phyloP scores from a whole-genome alignment of 495 filamentous ascomycete genomes.

The Tuber borchii region DNA sequence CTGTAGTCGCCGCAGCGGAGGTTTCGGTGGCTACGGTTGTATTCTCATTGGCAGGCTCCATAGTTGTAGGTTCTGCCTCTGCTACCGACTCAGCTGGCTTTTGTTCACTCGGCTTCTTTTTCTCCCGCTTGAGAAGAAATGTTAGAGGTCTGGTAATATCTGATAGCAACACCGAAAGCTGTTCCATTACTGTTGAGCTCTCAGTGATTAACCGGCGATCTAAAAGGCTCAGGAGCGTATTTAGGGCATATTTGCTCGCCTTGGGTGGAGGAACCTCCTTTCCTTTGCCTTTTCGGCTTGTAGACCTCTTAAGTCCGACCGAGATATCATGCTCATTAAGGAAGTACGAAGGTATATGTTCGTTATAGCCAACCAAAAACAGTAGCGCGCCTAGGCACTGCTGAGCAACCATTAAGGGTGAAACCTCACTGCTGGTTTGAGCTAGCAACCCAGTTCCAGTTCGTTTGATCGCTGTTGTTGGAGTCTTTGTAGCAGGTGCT shows the following conservation, averaged over 20 bases:
- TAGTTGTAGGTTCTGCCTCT: slow-evolving; percentile 38
- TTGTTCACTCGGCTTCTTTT: slow-evolving; percentile 59
- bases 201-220: slow-evolving; percentile 92
- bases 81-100: slow-evolving; percentile 43
- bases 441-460: slow-evolving; percentile 54
- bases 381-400: slow-evolving; percentile 81
- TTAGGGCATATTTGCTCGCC: slow-evolving; percentile 82
- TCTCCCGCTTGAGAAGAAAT: slow-evolving; percentile 74
- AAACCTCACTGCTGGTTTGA: slow-evolving; percentile 62
- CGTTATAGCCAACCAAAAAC: slow-evolving; percentile 73
- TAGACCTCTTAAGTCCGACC: slow-evolving; percentile 64
- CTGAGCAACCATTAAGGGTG: slow-evolving; percentile 88
- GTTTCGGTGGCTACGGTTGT: slow-evolving; percentile 30
- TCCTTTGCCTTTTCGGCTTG: slow-evolving; percentile 77
- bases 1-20: slow-evolving; percentile 28
- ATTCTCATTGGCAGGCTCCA: slow-evolving; percentile 30
- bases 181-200: slow-evolving; percentile 90
- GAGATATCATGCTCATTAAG: slow-evolving; percentile 85
- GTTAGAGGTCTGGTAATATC: slow-evolving; percentile 83
- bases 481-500: slow-evolving; percentile 66
- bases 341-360: slow-evolving; percentile 85
- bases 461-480: slow-evolving; percentile 63
- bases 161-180: slow-evolving; percentile 75
- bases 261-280: slow-evolving; percentile 63
- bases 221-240: slow-evolving; percentile 77